These are phyloP conservation scores for Podaxis sp. DNA, from an alignment of 768 basidiomycete genomes.

Conservation along the genomic window DNA sequence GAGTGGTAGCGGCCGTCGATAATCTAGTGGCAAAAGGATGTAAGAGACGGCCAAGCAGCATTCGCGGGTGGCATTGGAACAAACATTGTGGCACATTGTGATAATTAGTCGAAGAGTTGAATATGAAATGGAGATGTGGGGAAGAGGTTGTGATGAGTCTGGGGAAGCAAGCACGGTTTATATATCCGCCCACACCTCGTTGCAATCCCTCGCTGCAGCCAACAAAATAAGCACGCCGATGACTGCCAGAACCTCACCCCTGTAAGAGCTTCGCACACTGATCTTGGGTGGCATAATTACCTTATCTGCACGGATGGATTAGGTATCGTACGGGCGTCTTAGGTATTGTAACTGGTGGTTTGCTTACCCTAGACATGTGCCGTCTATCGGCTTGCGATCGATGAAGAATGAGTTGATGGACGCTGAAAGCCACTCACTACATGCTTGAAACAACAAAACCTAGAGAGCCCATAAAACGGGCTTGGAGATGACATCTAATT, in stretches of 20 bases:
- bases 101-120: background rate
- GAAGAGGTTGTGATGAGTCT: slow-evolving; percentile 21
- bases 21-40: slow-evolving; percentile 42
- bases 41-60: slow-evolving; percentile 1
- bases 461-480: background rate
- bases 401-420: background rate
- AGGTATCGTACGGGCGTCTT: slow-evolving; percentile 1
- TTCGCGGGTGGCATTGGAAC: slow-evolving; percentile 24
- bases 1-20: slow-evolving; percentile 77
- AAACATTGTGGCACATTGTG: slow-evolving; percentile 75
- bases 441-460: background rate
- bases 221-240: background rate
- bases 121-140: slow-evolving; percentile 17
- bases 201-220: background rate
- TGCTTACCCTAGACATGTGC: slow-evolving; percentile 1
- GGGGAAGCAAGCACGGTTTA: slow-evolving; percentile 19
- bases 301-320: slow-evolving; percentile 2
- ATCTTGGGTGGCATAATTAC: slow-evolving; percentile 6
- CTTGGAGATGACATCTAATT: background rate
- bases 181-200: background rate
- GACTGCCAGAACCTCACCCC: background rate
- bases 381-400: background rate
- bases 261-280: background rate
- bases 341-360: background rate
- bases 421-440: background rate